A percentile compares a stretch with the other conserved stretches of the same genome.
phyloP scores from a whole-genome alignment of 2,329 filamentous ascomycete species.

The Trematosphaeria pertusa region DNA sequence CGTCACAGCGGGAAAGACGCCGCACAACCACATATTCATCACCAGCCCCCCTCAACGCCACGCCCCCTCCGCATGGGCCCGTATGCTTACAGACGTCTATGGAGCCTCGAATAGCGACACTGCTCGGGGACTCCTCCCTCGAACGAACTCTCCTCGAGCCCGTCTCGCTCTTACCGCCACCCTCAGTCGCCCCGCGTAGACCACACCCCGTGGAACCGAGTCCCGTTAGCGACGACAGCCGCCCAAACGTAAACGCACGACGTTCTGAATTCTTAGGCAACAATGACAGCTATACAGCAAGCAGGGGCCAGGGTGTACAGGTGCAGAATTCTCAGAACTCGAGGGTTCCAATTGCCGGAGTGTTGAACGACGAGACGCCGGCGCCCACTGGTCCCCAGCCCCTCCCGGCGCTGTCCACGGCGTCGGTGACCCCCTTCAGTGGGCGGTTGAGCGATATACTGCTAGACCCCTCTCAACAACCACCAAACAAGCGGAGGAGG shows the following conservation, averaged over 20 bases:
- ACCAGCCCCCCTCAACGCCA: not conserved
- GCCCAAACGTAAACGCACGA: constrained; percentile 10
- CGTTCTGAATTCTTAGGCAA: constrained; percentile 6
- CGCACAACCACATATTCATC: not conserved
- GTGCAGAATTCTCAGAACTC: too few relatives aligned
- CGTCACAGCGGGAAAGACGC: too few relatives aligned
- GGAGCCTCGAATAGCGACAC: constrained; percentile 38
- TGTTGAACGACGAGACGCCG: constrained; percentile 37
- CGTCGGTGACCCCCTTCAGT: constrained; percentile 33
- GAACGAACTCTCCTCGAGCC: constrained; percentile 23
- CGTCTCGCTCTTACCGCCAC: constrained; percentile 14
- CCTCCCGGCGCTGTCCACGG: constrained; percentile 13
- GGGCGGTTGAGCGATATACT: constrained; percentile 37
- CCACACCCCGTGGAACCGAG: constrained; percentile 24
- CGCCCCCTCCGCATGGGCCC: constrained; percentile 5
- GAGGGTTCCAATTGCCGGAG: constrained; percentile 44
- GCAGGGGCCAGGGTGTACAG: too few relatives aligned
- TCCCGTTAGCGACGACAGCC: constrained; percentile 15
- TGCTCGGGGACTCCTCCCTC: constrained; percentile 27
- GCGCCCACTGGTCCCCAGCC: constrained; percentile 18
- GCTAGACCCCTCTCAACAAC: constrained; percentile 28
- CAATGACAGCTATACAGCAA: too few relatives aligned
- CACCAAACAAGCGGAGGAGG: constrained; percentile 29
- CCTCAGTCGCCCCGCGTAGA: constrained; percentile 11
- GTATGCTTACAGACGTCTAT: constrained; percentile 10